A percentile compares a stretch with the other conserved stretches of the same genome.
Evolutionary conservation across 257 asterid species (phyloP).

Genomic region (Leptodermis oblonga): DNA sequence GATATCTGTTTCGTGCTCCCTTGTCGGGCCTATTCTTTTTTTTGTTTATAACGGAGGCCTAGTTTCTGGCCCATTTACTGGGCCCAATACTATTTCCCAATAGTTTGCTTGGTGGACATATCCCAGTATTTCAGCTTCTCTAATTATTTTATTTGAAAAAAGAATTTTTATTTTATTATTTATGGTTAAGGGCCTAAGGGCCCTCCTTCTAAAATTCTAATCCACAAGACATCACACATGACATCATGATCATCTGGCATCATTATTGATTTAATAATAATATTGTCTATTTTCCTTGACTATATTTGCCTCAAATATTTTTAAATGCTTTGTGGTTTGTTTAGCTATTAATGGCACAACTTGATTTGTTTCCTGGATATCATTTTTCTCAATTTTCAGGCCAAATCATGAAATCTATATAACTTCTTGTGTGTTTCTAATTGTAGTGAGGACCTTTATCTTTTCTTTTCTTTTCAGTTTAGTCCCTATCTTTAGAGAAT

Average conservation of each 20-base stretch:
- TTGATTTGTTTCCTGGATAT: background rate
- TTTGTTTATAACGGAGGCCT: conserved; percentile 14
- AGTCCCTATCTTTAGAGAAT: too few species aligned
- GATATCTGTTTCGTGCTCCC: conserved; percentile 31
- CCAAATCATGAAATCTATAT: background rate
- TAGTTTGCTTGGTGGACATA: conserved; percentile 1
- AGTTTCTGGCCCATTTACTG: conserved; percentile 15
- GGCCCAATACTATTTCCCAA: conserved; percentile 17
- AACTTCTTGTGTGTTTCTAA: background rate
- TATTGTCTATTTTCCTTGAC: too few species aligned
- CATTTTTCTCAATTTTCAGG: background rate
- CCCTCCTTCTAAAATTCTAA: background rate
- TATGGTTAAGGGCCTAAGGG: background rate
- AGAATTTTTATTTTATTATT: too few species aligned
- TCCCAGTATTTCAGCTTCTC: conserved; percentile 11
- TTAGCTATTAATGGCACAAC: background rate
- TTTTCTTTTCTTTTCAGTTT: background rate
- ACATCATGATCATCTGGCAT: background rate
- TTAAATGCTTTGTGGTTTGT: too few species aligned
- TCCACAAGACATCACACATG: conserved; percentile 2
- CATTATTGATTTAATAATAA: too few species aligned
- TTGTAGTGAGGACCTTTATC: background rate
- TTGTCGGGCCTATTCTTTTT: conserved; percentile 33
- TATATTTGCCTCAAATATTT: too few species aligned
- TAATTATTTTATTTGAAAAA: conserved; percentile 1